Percentiles rank a stretch among this genome's conserved stretches.
These are phyloP conservation scores for Podospora bellae-mahoneyi DNA, from an alignment of 495 filamentous ascomycete genomes.

Conservation along the genomic window DNA sequence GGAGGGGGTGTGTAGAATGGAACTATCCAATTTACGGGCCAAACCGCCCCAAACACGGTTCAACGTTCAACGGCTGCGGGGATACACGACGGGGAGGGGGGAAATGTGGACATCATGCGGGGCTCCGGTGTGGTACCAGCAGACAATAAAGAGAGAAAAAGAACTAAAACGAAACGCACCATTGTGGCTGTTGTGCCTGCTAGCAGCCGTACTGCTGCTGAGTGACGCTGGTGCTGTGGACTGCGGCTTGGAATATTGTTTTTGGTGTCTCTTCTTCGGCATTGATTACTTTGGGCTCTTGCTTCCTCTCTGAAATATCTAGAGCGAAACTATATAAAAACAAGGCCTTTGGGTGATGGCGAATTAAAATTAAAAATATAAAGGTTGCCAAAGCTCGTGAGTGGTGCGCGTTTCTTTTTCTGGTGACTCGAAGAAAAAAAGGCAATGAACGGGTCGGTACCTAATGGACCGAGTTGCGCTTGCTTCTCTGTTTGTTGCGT, in stretches of 20 bases:
- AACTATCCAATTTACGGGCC: background rate
- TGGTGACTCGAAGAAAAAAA: background rate
- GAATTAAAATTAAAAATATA: background rate
- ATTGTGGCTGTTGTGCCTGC: slow-evolving; percentile 23
- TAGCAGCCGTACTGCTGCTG: slow-evolving; percentile 19
- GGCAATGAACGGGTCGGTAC: background rate
- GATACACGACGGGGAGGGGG: background rate
- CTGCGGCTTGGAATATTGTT: slow-evolving; percentile 50
- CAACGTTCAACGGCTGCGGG: background rate
- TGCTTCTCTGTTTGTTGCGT: background rate
- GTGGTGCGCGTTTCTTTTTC: background rate
- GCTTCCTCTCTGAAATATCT: background rate
- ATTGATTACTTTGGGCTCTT: slow-evolving; percentile 28
- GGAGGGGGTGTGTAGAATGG: background rate
- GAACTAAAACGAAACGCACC: background rate
- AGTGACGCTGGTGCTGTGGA: slow-evolving; percentile 48
- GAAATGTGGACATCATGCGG: background rate
- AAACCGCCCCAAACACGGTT: background rate
- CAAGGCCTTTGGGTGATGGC: background rate
- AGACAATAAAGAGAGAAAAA: background rate
- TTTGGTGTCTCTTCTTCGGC: slow-evolving; percentile 54
- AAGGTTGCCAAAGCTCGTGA: background rate
- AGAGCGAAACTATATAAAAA: background rate
- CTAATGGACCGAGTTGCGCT: background rate
- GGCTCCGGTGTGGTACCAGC: background rate